These are phyloP conservation scores for Fusarium sp. DNA, from an alignment of 2,329 filamentous ascomycete genomes.

Conservation along the genomic window DNA sequence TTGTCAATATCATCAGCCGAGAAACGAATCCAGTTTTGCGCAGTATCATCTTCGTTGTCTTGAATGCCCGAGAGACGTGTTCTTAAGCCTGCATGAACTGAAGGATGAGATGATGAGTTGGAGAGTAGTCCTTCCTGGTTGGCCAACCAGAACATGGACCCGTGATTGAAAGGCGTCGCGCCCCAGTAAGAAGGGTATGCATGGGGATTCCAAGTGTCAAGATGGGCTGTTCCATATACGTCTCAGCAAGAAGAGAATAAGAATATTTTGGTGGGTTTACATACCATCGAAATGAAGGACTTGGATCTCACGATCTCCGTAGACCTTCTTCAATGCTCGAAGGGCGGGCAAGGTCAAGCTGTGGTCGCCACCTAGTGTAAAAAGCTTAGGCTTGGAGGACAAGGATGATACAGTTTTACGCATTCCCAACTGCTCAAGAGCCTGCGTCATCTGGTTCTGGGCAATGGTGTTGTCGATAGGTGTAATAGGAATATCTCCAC, in stretches of 20 bases:
- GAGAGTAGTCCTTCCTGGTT: slow-evolving; percentile 81
- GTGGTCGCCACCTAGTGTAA: slow-evolving; percentile 81
- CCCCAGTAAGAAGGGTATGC: slow-evolving; percentile 84
- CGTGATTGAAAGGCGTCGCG: slow-evolving; percentile 78
- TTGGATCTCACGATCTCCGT: slow-evolving; percentile 68
- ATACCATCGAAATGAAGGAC: slow-evolving; percentile 77
- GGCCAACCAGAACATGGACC: slow-evolving; percentile 92
- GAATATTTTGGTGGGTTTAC: not conserved
- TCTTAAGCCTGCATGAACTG: slow-evolving; percentile 84
- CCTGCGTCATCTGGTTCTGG: slow-evolving; percentile 84
- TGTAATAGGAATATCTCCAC: slow-evolving; percentile 88
- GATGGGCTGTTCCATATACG: slow-evolving; percentile 61
- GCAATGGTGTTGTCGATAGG: slow-evolving; percentile 89
- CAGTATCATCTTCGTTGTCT: slow-evolving; percentile 77
- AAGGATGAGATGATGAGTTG: slow-evolving; percentile 75
- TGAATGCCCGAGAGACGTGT: slow-evolving; percentile 77
- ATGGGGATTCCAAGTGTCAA: slow-evolving; percentile 87
- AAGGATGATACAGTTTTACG: slow-evolving; percentile 53
- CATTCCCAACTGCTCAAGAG: slow-evolving; percentile 74
- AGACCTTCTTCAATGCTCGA: slow-evolving; percentile 70
- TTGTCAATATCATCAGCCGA: slow-evolving; percentile 88
- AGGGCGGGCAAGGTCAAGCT: slow-evolving; percentile 76
- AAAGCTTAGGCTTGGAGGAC: slow-evolving; percentile 63
- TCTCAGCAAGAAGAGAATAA: not conserved
- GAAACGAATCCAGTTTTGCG: slow-evolving; percentile 84